Evolutionary conservation across 129 eudicot genomes (phyloP).

Genomic region (Sambucus nigra): DNA sequence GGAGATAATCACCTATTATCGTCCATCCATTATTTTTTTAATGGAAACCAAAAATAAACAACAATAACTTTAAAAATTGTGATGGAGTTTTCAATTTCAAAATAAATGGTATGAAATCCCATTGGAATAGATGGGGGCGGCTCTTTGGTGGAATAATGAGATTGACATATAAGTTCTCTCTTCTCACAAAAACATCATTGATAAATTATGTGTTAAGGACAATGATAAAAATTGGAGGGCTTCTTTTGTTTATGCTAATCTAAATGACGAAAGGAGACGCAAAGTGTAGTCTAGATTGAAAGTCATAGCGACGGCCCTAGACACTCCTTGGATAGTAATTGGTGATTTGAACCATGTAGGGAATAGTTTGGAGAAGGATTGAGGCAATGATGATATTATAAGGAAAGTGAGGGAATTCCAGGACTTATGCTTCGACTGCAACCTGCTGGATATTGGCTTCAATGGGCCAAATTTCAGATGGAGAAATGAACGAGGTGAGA

Average conservation of each 20-base stretch:
- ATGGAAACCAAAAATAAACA: slow-evolving; percentile 1
- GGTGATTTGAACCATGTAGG: neutral
- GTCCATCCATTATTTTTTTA: neutral
- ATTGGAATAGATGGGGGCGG: neutral
- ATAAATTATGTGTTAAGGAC: neutral
- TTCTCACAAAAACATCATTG: neutral
- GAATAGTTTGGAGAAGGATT: neutral
- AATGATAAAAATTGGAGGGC: no score
- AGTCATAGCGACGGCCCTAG: no score
- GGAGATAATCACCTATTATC: neutral
- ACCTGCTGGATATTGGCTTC: neutral
- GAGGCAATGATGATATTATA: neutral
- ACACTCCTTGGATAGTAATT: neutral
- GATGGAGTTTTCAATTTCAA: neutral
- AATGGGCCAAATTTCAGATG: neutral
- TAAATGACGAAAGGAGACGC: no score
- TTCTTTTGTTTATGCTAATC: no score
- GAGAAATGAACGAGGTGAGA: neutral
- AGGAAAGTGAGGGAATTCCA: neutral
- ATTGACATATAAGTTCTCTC: neutral
- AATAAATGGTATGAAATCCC: neutral
- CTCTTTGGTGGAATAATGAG: neutral
- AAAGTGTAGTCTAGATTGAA: no score
- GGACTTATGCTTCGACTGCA: neutral
- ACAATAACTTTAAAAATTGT: neutral